Percentiles rank a stretch among this genome's conserved stretches.
Evolutionary conservation across 1,139 yeast genomes (phyloP).

Genomic region (Pichia sp.): DNA sequence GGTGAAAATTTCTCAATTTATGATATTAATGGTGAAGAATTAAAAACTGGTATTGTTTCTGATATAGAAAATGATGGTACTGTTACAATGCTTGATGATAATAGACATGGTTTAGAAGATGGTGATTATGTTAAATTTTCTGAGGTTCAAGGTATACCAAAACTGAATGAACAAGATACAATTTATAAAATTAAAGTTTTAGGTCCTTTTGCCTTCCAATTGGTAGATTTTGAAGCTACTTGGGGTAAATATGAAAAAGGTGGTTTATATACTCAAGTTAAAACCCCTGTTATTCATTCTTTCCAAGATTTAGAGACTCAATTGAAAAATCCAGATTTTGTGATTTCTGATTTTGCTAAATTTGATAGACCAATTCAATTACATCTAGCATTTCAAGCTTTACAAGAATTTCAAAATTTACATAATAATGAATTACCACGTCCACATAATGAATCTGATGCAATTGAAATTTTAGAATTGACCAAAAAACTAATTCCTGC

Average conservation of each 20-base stretch:
- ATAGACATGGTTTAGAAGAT: constrained; percentile 89
- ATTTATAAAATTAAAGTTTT: constrained; percentile 74
- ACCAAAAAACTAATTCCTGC: constrained; percentile 56
- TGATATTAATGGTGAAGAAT: constrained; percentile 92
- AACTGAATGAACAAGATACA: constrained; percentile 57
- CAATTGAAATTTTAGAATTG: constrained; percentile 55
- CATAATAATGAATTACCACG: constrained; percentile 67
- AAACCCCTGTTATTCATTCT: constrained; percentile 60
- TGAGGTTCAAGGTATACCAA: constrained; percentile 73
- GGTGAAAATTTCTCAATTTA: constrained; percentile 75
- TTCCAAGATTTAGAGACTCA: constrained; percentile 65
- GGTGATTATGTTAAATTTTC: constrained; percentile 84
- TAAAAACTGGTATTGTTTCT: constrained; percentile 76
- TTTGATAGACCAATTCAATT: constrained; percentile 86
- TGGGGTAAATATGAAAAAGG: constrained; percentile 71
- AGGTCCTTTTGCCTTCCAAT: constrained; percentile 90
- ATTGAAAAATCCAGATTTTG: constrained; percentile 68
- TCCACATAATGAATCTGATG: constrained; percentile 72
- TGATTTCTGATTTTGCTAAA: constrained; percentile 85
- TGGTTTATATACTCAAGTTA: constrained; percentile 89
- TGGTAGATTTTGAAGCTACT: constrained; percentile 43
- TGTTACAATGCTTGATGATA: constrained; percentile 87
- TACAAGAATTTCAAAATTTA: constrained; percentile 63
- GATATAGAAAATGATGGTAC: constrained; percentile 87
- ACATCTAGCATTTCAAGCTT: constrained; percentile 88